Evolutionary conservation across 2,329 filamentous ascomycete genomes (phyloP), one percentile per base, ranked within the genome.

Genomic region (Nigrospora oryzae): DNA sequence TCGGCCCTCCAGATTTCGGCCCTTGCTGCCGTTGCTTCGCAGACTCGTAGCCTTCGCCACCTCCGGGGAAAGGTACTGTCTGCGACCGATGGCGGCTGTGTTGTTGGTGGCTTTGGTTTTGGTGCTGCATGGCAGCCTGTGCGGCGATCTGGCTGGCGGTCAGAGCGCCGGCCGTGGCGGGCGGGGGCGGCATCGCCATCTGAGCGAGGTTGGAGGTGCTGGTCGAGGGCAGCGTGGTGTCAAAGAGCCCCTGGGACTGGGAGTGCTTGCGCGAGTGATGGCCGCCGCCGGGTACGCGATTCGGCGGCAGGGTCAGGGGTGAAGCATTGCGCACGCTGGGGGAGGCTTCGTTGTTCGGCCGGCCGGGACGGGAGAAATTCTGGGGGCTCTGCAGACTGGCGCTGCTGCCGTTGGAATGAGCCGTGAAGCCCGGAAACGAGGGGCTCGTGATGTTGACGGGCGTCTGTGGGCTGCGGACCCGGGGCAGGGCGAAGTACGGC

Each of bases 121-220:
- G 79, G 38, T 77, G 66, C 32, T 78, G 77, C 68, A 87, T 81
- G 45, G 86, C 86, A 11, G 86, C 81, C 63, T 89, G 86, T 15
- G 86, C 86, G 35, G 86, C 86, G 51, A 89, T 88, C 62, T 88
- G 83, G 62, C 84, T 88, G n/a, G 85, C 80, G 2, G 74, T 74
- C 49, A 79, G 63, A 23, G 69, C 61, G 34, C 62, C 60, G 37
- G 65, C 66, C 64, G 63, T 34, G 23, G 31, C 36, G n/a, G 36
- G 36, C 8, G 41, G 81, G 56, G 63, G 59, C 43, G 42, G 35
- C 10, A 38, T 33, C 19, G 17, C 23, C 47, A 73, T 58, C 36
- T 76, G 70, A 23, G 70, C 71, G 44, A 76, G 66, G 59, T 75
- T 81, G 51, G 77, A 78, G 3, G 64, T 68, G 54, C 66, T 74